Conservation (phyloP, 83 land plant genomes). For the Picea abies region DNA sequence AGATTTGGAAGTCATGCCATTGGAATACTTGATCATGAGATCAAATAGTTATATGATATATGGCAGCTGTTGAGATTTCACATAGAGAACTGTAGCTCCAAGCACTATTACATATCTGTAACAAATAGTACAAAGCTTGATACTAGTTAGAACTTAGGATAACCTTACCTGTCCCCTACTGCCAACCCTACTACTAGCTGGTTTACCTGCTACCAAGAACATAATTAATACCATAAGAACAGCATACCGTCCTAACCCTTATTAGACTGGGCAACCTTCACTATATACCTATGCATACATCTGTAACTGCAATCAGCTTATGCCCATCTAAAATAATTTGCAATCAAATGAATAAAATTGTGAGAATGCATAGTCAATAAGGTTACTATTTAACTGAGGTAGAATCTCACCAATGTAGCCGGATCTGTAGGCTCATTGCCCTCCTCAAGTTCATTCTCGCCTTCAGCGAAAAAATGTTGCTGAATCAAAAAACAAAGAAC, state of each 20-base stretch:
- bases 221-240: not conserved
- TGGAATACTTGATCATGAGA: too few species aligned
- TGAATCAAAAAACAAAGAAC: slow-evolving; percentile 4
- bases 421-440: slow-evolving; percentile 12
- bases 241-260: not conserved
- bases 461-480: slow-evolving; percentile 1
- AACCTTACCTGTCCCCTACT: too few species aligned
- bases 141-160: too few species aligned
- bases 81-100: too few species aligned
- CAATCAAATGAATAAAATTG: not conserved
- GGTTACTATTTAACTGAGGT: not conserved
- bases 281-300: not conserved
- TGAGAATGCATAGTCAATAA: not conserved
- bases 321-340: not conserved
- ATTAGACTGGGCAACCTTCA: not conserved
- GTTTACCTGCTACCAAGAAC: too few species aligned
- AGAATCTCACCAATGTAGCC: not conserved
- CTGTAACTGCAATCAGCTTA: not conserved
- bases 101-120: not conserved
- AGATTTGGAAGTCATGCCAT: too few species aligned
- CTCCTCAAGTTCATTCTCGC: not conserved
- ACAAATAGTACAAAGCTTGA: too few species aligned
- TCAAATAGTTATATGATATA: too few species aligned
- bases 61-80: too few species aligned
- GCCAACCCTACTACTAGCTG: too few species aligned